Percentiles rank a stretch among this genome's conserved stretches.
These are phyloP conservation scores for Talaromyces atroroseus DNA, from an alignment of 2,329 filamentous ascomycete species.

Conservation along the genomic window DNA sequence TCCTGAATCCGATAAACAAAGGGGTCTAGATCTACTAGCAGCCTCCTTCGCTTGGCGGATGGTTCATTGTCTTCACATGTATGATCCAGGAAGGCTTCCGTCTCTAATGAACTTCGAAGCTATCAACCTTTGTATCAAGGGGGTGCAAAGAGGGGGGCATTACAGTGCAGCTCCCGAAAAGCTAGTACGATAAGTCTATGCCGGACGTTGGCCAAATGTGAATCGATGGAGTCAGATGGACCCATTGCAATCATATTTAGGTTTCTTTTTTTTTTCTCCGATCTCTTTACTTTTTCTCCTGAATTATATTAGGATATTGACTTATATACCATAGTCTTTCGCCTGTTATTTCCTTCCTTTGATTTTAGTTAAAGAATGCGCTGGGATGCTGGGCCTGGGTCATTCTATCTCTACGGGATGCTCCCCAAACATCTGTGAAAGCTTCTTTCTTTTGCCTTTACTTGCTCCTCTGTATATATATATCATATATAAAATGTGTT, in stretches of 20 bases:
- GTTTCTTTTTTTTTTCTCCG: conserved; percentile 6
- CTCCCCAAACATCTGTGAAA: neutral
- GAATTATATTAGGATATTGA: neutral
- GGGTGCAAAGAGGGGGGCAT: too few relatives aligned
- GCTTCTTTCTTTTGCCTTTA: neutral
- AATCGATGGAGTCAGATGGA: neutral
- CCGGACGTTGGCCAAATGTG: neutral
- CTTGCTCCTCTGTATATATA: neutral
- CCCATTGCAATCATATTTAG: neutral
- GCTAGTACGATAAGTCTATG: neutral
- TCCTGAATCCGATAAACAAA: neutral
- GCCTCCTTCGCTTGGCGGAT: neutral
- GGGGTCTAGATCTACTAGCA: neutral
- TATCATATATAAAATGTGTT: neutral
- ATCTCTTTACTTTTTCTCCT: neutral
- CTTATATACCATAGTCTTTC: conserved; percentile 4
- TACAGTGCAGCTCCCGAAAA: neutral
- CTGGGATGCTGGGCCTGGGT: conserved; percentile 1
- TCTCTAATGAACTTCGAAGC: neutral
- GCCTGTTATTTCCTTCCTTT: conserved; percentile 6
- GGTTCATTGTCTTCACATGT: conserved; percentile 6
- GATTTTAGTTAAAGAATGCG: neutral
- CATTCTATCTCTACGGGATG: conserved; percentile 6
- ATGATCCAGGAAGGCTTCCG: neutral
- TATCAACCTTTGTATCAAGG: conserved; percentile 8